Evolutionary conservation across 805 yeast genomes (phyloP).

Genomic region (Starmerella asiatica): DNA sequence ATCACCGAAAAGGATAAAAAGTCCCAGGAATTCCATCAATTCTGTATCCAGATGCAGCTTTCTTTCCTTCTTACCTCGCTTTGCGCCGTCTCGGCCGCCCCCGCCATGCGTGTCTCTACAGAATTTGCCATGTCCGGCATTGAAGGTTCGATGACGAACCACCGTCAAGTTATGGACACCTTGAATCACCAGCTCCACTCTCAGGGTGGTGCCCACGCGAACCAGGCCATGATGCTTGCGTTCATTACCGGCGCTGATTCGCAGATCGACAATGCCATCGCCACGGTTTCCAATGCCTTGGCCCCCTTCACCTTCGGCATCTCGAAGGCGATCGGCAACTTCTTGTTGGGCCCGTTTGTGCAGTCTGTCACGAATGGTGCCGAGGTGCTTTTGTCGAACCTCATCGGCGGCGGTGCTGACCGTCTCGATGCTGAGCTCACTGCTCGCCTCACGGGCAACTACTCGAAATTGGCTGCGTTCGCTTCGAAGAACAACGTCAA

Average conservation of each 20-base stretch:
- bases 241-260: conserved; percentile 24
- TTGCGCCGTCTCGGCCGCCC: no score
- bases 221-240: conserved; percentile 10
- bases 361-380: conserved; percentile 24
- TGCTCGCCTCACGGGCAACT: conserved; percentile 17
- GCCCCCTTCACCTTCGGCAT: conserved; percentile 14
- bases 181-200: conserved; percentile 10
- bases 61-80: no score
- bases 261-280: no score
- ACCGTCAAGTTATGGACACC: conserved; percentile 15
- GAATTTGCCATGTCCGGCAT: no score
- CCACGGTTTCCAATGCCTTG: conserved; percentile 19
- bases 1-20: no score
- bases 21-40: no score
- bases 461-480: conserved; percentile 15
- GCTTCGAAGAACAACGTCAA: conserved; percentile 16
- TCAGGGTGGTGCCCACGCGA: conserved; percentile 5
- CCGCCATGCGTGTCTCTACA: no score
- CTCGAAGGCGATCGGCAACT: conserved; percentile 11
- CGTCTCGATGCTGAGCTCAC: conserved; percentile 19
- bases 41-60: no score
- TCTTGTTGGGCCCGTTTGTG: conserved; percentile 22
- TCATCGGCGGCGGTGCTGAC: conserved; percentile 20
- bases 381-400: conserved; percentile 19
- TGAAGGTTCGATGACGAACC: conserved; percentile 14